These are phyloP conservation scores for Russula sp. DNA, from an alignment of 768 basidiomycete species.

Conservation along the genomic window DNA sequence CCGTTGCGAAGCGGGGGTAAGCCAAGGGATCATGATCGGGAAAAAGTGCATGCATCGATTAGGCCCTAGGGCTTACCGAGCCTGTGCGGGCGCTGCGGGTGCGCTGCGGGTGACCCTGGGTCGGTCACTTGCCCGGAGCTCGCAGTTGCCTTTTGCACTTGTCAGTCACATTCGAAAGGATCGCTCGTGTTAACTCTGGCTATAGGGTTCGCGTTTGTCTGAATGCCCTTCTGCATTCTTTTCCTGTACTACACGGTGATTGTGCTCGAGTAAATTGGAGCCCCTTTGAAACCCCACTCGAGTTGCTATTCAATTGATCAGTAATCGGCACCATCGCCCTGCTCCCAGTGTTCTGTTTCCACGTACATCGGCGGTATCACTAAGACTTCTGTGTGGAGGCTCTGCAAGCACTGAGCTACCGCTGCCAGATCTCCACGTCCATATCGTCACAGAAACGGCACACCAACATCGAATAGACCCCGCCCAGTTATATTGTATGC, in stretches of 20 bases:
- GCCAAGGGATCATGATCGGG: slow-evolving; percentile 13
- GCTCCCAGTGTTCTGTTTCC: too few species aligned
- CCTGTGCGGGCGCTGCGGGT: neutral
- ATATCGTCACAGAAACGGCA: too few species aligned
- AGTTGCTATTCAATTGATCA: neutral
- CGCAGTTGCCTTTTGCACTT: too few species aligned
- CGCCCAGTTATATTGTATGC: too few species aligned
- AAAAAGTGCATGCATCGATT: neutral
- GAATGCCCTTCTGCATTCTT: neutral
- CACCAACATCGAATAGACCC: too few species aligned
- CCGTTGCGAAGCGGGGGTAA: neutral
- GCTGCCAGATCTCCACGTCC: too few species aligned
- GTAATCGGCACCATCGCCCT: too few species aligned
- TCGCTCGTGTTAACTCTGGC: neutral
- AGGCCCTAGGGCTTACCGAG: neutral
- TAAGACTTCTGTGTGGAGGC: too few species aligned
- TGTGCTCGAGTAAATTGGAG: neutral
- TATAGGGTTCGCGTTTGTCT: neutral
- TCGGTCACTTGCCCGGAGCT: neutral
- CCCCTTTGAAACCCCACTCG: neutral
- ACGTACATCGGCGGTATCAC: too few species aligned
- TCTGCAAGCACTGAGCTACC: too few species aligned
- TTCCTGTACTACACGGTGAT: neutral
- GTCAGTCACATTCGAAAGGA: neutral
- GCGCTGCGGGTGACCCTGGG: slow-evolving; percentile 8